phyloP scores from a whole-genome alignment of 495 filamentous ascomycete species.

The Lophiotrema nucula region DNA sequence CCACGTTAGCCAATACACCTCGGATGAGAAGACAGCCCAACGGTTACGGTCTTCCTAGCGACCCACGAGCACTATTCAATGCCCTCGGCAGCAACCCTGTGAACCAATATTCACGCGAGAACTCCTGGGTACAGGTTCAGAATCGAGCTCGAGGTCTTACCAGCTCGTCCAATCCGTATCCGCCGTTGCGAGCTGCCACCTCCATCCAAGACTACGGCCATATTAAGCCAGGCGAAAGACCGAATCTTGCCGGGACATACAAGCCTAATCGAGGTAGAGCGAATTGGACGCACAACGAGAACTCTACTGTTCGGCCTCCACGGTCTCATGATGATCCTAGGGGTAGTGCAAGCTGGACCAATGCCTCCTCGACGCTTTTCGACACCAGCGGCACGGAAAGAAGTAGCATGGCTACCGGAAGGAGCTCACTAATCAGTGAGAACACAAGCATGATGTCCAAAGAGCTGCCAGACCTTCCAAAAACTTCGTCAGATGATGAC shows the following conservation, averaged over 20 bases:
- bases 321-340: not conserved
- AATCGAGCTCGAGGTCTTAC: constrained; percentile 22
- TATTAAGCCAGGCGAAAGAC: not conserved
- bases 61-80: constrained; percentile 22
- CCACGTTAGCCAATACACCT: constrained; percentile 7
- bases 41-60: constrained; percentile 1
- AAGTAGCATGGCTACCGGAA: constrained; percentile 77
- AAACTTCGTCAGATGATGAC: constrained; percentile 59
- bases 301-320: constrained; percentile 15
- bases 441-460: not conserved
- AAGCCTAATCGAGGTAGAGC: constrained; percentile 25
- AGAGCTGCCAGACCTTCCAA: constrained; percentile 41
- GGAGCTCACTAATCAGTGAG: constrained; percentile 69
- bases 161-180: constrained; percentile 16
- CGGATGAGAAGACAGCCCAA: constrained; percentile 2
- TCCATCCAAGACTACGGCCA: constrained; percentile 29
- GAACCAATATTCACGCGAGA: constrained; percentile 1
- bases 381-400: constrained; percentile 71
- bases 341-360: constrained; percentile 55
- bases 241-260: constrained; percentile 25
- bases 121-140: not conserved
- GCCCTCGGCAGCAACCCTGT: constrained; percentile 28
- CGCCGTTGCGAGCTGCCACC: constrained; percentile 15
- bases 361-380: constrained; percentile 68
- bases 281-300: constrained; percentile 28